Conservation (phyloP, 139 green algal species). For the Tetraselmis chui region DNA sequence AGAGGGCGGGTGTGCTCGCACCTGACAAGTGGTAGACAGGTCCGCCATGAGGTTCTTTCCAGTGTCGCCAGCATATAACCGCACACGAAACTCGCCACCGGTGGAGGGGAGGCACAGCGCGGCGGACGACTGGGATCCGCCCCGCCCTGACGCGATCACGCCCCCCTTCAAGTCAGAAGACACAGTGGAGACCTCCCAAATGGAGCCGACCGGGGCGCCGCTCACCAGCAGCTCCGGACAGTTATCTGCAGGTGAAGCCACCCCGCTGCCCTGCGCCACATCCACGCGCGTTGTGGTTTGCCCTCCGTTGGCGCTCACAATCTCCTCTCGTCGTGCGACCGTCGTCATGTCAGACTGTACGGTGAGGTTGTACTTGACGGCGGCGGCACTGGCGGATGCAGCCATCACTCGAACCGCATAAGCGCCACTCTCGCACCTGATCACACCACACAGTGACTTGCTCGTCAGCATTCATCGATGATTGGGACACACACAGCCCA, state of each 20-base stretch:
- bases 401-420: background rate
- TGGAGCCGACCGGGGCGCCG: background rate
- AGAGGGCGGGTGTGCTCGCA: background rate
- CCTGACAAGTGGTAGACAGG: background rate
- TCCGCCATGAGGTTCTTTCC: background rate
- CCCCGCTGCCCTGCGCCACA: background rate
- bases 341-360: background rate
- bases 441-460: too few species aligned
- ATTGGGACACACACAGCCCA: too few species aligned
- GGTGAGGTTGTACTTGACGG: background rate
- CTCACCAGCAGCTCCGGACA: background rate
- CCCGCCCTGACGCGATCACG: background rate
- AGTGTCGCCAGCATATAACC: background rate
- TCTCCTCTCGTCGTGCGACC: background rate
- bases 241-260: background rate
- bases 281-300: background rate
- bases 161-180: too few species aligned
- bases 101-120: background rate
- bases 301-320: background rate
- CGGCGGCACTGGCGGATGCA: background rate
- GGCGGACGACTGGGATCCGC: background rate
- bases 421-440: background rate
- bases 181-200: background rate
- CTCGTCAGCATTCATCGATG: too few species aligned
- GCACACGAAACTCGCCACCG: background rate